Evolutionary conservation across 371 early-diverging fungal genomes (phyloP).

Genomic region (Umbelopsis sp.): DNA sequence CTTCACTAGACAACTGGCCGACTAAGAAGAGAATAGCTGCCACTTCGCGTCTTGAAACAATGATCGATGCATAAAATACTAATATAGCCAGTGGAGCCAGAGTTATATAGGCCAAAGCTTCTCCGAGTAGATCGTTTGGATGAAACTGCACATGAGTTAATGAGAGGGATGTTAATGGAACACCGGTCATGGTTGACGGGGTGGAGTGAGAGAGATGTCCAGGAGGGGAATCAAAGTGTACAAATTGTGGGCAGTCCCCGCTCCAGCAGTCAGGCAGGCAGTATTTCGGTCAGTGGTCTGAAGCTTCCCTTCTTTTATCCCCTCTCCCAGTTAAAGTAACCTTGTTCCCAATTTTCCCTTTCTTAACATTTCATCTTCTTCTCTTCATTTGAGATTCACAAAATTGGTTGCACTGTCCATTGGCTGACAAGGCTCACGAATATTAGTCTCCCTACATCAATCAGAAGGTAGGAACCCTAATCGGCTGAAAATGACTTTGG

Average conservation of each 20-base stretch:
- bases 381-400: neutral
- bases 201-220: neutral
- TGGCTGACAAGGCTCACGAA: constrained; percentile 1
- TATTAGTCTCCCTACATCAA: constrained; percentile 1
- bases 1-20: constrained; percentile 87
- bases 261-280: too few species aligned
- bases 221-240: neutral
- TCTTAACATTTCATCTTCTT: neutral
- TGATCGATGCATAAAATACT: constrained; percentile 77
- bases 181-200: constrained; percentile 7
- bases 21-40: constrained; percentile 70
- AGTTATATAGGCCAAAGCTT: constrained; percentile 70
- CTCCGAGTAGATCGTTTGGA: constrained; percentile 54
- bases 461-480: neutral
- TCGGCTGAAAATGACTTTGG: neutral
- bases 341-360: neutral
- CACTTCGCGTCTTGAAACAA: constrained; percentile 77
- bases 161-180: constrained; percentile 59
- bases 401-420: neutral
- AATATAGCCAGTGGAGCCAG: constrained; percentile 80
- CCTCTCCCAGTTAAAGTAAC: neutral
- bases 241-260: too few species aligned
- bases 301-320: neutral
- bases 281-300: neutral
- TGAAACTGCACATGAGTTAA: constrained; percentile 78